Conservation (phyloP, 805 yeast species). For the Cyberlindnera veronae region DNA sequence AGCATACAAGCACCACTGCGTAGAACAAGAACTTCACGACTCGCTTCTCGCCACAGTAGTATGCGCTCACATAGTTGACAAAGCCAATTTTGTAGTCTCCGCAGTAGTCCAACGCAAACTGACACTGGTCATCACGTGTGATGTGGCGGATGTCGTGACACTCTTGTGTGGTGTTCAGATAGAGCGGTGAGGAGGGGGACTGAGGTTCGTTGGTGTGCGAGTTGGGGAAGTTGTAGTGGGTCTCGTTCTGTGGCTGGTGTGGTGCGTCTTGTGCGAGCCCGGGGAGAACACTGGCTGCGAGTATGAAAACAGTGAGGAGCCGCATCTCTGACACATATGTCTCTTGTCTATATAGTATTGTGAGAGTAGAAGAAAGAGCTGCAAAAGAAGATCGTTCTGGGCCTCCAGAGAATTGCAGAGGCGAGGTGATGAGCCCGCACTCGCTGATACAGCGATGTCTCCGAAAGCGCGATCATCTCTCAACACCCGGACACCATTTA, state of each 20-base stretch:
- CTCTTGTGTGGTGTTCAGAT: constrained; percentile 2
- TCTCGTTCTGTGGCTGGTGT: background rate
- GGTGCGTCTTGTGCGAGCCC: too few relatives aligned
- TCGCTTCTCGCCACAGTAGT: constrained; percentile 19
- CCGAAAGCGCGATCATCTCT: too few relatives aligned
- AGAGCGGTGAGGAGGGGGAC: constrained; percentile 3
- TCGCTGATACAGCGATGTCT: too few relatives aligned
- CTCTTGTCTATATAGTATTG: too few relatives aligned
- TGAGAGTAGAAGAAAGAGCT: too few relatives aligned
- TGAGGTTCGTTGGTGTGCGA: background rate
- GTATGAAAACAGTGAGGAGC: too few relatives aligned
- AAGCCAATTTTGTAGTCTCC: constrained; percentile 27
- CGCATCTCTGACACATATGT: too few relatives aligned
- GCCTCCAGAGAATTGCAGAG: too few relatives aligned
- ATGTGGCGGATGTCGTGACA: constrained; percentile 22
- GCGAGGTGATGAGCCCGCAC: too few relatives aligned
- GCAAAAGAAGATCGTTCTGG: too few relatives aligned
- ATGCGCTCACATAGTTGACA: constrained; percentile 21
- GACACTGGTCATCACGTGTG: constrained; percentile 19
- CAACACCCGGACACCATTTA: too few relatives aligned
- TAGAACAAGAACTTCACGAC: constrained; percentile 7
- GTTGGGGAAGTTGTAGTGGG: constrained; percentile 5
- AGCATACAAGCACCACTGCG: constrained; percentile 26
- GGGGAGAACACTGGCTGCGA: too few relatives aligned
- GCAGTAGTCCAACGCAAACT: constrained; percentile 19